Evolutionary conservation across 345 rosid genomes (phyloP).

Genomic region (Nephelium lappaceum): DNA sequence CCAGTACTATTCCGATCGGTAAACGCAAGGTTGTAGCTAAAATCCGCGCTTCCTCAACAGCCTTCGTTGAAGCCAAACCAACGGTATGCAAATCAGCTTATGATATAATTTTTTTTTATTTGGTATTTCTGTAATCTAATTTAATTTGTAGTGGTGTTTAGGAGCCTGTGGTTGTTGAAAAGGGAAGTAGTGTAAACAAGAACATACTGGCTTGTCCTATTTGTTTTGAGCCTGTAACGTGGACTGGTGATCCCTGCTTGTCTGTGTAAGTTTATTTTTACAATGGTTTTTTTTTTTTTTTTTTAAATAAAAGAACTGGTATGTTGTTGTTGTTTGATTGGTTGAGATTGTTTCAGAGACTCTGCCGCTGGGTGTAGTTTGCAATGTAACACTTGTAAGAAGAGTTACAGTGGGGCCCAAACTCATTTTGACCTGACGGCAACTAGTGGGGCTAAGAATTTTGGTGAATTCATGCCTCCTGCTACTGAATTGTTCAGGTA

Average conservation of each 20-base stretch:
- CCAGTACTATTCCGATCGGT: neutral
- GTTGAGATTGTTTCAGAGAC: constrained; percentile 41
- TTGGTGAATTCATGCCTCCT: constrained; percentile 58
- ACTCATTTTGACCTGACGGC: constrained; percentile 73
- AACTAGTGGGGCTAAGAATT: constrained; percentile 52
- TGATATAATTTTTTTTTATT: neutral
- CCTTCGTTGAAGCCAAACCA: constrained; percentile 50
- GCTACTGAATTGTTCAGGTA: constrained; percentile 63
- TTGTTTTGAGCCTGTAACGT: constrained; percentile 55
- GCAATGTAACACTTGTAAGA: constrained; percentile 67
- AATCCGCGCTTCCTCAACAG: constrained; percentile 51
- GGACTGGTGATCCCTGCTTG: constrained; percentile 34
- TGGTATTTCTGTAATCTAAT: neutral
- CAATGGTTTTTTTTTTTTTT: neutral
- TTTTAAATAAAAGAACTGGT: too few species aligned
- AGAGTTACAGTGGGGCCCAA: constrained; percentile 54
- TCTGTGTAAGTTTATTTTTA: constrained; percentile 45
- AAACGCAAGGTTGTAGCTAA: constrained; percentile 23
- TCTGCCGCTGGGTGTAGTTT: constrained; percentile 43
- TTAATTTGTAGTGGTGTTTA: constrained; percentile 1
- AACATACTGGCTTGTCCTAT: constrained; percentile 78
- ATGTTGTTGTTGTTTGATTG: constrained; percentile 11
- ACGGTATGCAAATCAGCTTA: constrained; percentile 24
- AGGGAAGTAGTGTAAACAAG: constrained; percentile 29
- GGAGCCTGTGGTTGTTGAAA: constrained; percentile 41